Evolutionary conservation across 2,329 filamentous ascomycete genomes (phyloP).

Genomic region (Aureobasidium namibiae): DNA sequence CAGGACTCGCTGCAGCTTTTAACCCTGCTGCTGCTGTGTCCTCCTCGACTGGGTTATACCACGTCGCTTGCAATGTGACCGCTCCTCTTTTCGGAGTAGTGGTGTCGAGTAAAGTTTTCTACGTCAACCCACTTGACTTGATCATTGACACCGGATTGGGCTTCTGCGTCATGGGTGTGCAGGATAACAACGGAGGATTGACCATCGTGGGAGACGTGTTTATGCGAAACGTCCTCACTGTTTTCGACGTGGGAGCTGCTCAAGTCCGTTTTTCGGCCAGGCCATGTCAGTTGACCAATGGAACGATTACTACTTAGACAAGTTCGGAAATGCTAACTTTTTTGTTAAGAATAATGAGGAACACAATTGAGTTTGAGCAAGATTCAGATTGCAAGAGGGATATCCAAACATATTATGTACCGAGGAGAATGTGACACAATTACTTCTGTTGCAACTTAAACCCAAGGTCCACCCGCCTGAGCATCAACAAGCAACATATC

Average conservation of each 20-base stretch:
- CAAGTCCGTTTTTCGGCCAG: constrained; percentile 40
- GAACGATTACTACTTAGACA: neutral
- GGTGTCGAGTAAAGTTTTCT: constrained; percentile 30
- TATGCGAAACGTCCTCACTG: constrained; percentile 42
- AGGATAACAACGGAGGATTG: constrained; percentile 24
- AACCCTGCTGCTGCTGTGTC: constrained; percentile 32
- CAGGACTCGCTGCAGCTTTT: constrained; percentile 34
- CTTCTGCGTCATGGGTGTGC: constrained; percentile 27
- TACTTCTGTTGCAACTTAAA: neutral
- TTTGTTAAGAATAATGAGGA: neutral
- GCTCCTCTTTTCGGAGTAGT: constrained; percentile 34
- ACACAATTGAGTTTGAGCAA: neutral
- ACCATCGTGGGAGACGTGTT: constrained; percentile 41
- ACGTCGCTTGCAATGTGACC: constrained; percentile 35
- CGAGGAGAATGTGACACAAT: neutral
- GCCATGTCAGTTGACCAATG: constrained; percentile 16
- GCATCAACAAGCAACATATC: neutral
- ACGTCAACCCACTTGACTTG: constrained; percentile 24
- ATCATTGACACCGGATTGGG: constrained; percentile 18
- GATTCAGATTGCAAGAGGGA: neutral
- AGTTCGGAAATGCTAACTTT: neutral
- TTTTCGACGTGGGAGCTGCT: constrained; percentile 42
- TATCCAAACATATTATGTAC: neutral
- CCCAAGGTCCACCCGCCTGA: neutral
- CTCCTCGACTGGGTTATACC: constrained; percentile 24